A percentile compares a stretch with the other conserved stretches of the same genome.
These are phyloP conservation scores for Dendrobium nobile DNA, from an alignment of 106 monocot genomes.

Conservation along the genomic window DNA sequence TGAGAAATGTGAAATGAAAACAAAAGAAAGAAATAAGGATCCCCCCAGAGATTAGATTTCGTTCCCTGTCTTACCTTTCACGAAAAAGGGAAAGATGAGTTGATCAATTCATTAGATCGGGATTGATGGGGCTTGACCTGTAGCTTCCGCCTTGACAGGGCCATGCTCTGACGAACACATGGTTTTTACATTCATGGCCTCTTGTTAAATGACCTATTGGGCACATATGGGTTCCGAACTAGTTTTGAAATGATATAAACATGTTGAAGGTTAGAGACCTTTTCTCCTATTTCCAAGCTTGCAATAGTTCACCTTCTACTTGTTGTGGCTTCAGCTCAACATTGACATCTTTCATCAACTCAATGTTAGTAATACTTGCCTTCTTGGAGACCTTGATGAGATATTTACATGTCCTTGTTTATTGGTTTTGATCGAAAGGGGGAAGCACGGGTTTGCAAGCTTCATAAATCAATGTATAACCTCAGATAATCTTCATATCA, in stretches of 20 bases:
- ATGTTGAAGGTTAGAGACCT: background rate
- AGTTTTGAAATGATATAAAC: background rate
- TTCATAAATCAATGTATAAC: background rate
- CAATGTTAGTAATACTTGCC: background rate
- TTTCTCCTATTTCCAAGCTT: constrained; percentile 4
- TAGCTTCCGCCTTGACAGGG: background rate
- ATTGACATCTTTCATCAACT: constrained; percentile 9
- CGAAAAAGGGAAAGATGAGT: too few species aligned
- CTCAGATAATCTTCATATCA: background rate
- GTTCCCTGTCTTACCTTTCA: too few species aligned
- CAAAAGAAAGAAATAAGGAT: too few species aligned
- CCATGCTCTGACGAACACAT: background rate
- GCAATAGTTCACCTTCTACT: background rate
- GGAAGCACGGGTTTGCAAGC: constrained; percentile 4
- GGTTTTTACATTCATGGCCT: too few species aligned
- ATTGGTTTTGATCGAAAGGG: background rate
- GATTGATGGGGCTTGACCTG: background rate
- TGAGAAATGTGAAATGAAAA: too few species aligned
- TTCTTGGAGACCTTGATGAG: constrained; percentile 1
- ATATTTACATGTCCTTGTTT: constrained; percentile 3
- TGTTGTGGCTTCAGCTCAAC: background rate
- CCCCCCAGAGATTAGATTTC: too few species aligned
- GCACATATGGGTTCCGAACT: background rate
- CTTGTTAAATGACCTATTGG: too few species aligned
- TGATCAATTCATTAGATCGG: background rate